Conservation (phyloP, 768 basidiomycete genomes). For the Panaeolus papilionaceus region DNA sequence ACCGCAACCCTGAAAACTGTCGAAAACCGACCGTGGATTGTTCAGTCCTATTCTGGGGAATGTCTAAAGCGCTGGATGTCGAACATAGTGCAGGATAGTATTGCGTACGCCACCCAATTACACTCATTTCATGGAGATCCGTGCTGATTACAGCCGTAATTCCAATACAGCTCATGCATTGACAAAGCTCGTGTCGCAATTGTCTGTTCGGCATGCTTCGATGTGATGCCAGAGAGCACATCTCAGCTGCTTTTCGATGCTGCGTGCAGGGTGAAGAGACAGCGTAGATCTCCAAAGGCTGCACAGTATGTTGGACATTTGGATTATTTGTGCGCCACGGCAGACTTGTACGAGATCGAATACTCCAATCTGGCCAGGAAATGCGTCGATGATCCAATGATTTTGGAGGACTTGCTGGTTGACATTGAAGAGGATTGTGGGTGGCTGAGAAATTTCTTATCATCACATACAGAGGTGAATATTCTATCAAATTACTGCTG, state of each 20-base stretch:
- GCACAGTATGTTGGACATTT: background rate
- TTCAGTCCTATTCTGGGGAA: slow-evolving; percentile 3
- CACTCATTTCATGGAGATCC: background rate
- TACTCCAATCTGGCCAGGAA: slow-evolving; percentile 12
- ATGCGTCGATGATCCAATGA: slow-evolving; percentile 41
- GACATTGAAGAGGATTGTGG: slow-evolving; percentile 89
- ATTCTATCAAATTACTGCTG: slow-evolving; percentile 27
- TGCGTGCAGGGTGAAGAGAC: background rate
- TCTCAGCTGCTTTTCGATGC: slow-evolving; percentile 9
- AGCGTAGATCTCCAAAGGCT: slow-evolving; percentile 1
- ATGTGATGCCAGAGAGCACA: slow-evolving; percentile 7
- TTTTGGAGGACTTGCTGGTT: slow-evolving; percentile 70
- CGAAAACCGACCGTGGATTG: slow-evolving; percentile 1
- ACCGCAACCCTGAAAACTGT: slow-evolving; percentile 8
- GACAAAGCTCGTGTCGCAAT: slow-evolving; percentile 1
- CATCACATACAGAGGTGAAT: slow-evolving; percentile 75
- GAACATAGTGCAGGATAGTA: slow-evolving; percentile 5
- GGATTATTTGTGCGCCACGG: slow-evolving; percentile 1
- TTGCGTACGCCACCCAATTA: background rate
- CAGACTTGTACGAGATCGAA: slow-evolving; percentile 10
- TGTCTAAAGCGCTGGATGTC: background rate
- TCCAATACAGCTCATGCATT: background rate
- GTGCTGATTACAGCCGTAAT: background rate
- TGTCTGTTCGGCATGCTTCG: slow-evolving; percentile 17
- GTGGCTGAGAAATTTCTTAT: slow-evolving; percentile 75